Evolutionary conservation across 495 filamentous ascomycete genomes (phyloP), one percentile per base, ranked within the genome.

Genomic region (Trichoderma gamsii): DNA sequence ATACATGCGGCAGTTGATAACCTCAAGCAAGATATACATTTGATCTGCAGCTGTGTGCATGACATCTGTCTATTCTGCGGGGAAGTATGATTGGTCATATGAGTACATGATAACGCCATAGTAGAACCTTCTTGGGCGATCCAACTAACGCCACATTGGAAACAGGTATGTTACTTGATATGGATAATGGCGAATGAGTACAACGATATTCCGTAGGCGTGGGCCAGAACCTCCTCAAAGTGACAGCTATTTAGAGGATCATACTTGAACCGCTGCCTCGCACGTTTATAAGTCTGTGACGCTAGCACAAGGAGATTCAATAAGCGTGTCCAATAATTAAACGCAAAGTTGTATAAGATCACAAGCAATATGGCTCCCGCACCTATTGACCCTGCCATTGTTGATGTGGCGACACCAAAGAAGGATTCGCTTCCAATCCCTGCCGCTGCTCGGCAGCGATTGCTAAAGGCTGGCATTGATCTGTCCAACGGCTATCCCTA

Each of bases 401-500:
- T 81, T 64, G 87, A 90, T 71, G 82, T 86, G 15, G 83, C 81
- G 7, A 73, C 81, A 52, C 89, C 83, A 15, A 83, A 78, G 66
- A 91, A 89, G 73, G 85, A 90, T 68, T 87, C 79, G 0, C 80
- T 90, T 0, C 78, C 76, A 7, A 79, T 91, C 21, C 88, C 88
- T 12, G 75, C 75, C 18, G 68, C 82, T 13, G 79, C 86, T 2
- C 79, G 83, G 23, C 77, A 78, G 46, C 83, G 88, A 13, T 79
- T 90, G 7, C 84, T 86, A 66, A 88, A 87, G 65, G 85, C 86
- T 0, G 87, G 85, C 1, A 82, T 90, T 66, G 87, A 90, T 71
- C 78, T 90, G 13, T 85, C 85, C 2, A 76, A 82, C 0, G 88
- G 88, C 0, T 90, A 91, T 68, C 88, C 89, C 0, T 89, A 90